A percentile compares a stretch with the other conserved stretches of the same genome.
phyloP scores from a whole-genome alignment of 257 asterid species.

The Paulownia fortunei region DNA sequence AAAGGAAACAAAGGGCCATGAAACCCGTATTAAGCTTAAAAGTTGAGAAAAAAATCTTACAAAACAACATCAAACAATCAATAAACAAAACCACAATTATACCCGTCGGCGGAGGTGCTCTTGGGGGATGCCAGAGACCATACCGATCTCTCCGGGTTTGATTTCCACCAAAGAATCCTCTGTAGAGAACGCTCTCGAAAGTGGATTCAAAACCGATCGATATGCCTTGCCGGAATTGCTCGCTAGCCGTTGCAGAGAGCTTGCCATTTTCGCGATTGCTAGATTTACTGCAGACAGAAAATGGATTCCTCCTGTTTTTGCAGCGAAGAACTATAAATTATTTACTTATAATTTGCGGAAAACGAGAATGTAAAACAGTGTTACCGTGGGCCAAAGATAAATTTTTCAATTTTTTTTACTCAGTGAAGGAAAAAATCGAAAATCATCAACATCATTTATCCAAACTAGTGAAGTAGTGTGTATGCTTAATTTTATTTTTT shows the following conservation, averaged over 20 bases:
- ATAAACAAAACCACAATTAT: background rate
- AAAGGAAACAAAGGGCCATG: background rate
- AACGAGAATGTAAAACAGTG: too few relatives aligned
- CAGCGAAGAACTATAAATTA: too few relatives aligned
- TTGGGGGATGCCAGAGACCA: constrained; percentile 86
- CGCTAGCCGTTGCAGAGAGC: constrained; percentile 62
- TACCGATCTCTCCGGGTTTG: constrained; percentile 87
- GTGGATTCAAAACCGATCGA: constrained; percentile 46
- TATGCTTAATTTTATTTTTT: too few relatives aligned
- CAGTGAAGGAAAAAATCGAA: too few relatives aligned
- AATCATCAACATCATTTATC: too few relatives aligned
- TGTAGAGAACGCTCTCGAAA: constrained; percentile 63
- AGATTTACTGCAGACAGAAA: constrained; percentile 23
- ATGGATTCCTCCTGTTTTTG: constrained; percentile 5
- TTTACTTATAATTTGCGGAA: too few relatives aligned
- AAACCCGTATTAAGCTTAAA: background rate
- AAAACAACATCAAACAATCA: background rate
- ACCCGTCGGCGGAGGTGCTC: constrained; percentile 86
- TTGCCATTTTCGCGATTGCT: constrained; percentile 60
- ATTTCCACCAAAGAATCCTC: constrained; percentile 75
- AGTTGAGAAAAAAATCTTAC: background rate
- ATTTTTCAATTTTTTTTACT: too few relatives aligned
- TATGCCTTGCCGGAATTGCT: constrained; percentile 46
- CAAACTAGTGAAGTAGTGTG: too few relatives aligned
- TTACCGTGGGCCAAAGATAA: too few relatives aligned